Conservation (phyloP, 2,329 filamentous ascomycete species). For the Nothopassalora personata region DNA sequence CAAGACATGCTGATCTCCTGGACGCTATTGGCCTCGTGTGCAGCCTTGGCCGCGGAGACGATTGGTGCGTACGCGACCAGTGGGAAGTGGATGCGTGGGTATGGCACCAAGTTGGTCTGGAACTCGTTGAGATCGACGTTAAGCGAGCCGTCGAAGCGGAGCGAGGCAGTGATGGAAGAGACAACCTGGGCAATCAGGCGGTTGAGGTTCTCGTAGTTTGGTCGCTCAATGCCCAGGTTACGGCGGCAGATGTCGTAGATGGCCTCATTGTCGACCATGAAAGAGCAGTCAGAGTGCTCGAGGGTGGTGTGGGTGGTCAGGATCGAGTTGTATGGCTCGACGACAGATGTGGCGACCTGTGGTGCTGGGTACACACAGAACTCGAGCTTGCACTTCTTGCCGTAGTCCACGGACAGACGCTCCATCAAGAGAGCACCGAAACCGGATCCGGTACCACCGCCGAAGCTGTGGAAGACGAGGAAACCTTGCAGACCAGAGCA, state of each 20-base stretch:
- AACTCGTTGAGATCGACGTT: conserved; percentile 99
- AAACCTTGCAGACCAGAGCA: conserved; percentile 98
- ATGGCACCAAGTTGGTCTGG: conserved; percentile 99
- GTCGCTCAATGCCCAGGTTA: conserved; percentile 94
- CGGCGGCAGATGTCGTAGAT: conserved; percentile 99
- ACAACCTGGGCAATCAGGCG: conserved; percentile 98
- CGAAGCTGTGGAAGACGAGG: conserved; percentile 99
- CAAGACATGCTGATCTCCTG: conserved; percentile 98
- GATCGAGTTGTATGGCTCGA: conserved; percentile 99
- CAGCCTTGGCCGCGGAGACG: conserved; percentile 89
- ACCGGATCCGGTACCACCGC: conserved; percentile 96
- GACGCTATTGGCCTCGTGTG: conserved; percentile 96
- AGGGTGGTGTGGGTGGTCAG: conserved; percentile 98
- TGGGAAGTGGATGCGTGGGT: conserved; percentile 98
- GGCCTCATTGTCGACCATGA: conserved; percentile 99
- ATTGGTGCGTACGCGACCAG: conserved; percentile 94
- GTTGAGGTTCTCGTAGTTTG: conserved; percentile 98
- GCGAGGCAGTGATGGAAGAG: conserved; percentile 95
- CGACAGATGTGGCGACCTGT: conserved; percentile 92
- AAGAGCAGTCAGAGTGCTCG: conserved; percentile 98
- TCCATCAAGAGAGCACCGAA: conserved; percentile 99
- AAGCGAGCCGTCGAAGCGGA: conserved; percentile 96
- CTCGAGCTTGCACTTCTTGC: conserved; percentile 99
- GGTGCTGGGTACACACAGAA: conserved; percentile 99
- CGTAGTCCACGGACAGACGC: conserved; percentile 96